These are phyloP conservation scores for Aspergillus carlsbadensis DNA, from an alignment of 495 filamentous ascomycete genomes.

Conservation along the genomic window DNA sequence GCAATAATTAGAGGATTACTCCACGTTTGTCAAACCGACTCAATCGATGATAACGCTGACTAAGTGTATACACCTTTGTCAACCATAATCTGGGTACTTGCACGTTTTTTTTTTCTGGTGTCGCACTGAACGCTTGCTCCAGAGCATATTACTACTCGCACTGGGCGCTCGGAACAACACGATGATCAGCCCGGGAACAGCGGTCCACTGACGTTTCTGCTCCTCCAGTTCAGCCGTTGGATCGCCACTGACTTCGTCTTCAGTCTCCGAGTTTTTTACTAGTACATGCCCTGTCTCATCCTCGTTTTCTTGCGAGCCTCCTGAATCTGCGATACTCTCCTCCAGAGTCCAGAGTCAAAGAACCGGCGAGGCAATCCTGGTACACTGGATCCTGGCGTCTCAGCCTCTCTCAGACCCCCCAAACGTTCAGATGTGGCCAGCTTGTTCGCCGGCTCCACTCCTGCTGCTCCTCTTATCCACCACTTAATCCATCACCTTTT, in stretches of 20 bases:
- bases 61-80: too few species aligned
- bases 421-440: constrained; percentile 9
- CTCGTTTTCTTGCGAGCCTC: background rate
- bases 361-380: background rate
- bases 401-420: constrained; percentile 13
- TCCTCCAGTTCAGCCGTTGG: constrained; percentile 24
- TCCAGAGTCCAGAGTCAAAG: background rate
- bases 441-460: constrained; percentile 23
- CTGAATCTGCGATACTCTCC: background rate
- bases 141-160: background rate
- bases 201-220: constrained; percentile 20
- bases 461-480: constrained; percentile 17
- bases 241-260: constrained; percentile 22
- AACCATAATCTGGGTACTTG: too few species aligned
- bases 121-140: constrained; percentile 9
- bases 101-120: background rate
- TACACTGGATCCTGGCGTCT: constrained; percentile 4
- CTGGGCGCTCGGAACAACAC: constrained; percentile 3
- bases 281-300: background rate
- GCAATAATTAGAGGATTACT: background rate
- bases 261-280: too few species aligned
- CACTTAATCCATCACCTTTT: constrained; percentile 1
- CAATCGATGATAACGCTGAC: too few species aligned
- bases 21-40: too few species aligned
- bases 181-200: constrained; percentile 8